Base-by-base conservation (phyloP, 148 eudicot species). In the Silene uniflora region DNA sequence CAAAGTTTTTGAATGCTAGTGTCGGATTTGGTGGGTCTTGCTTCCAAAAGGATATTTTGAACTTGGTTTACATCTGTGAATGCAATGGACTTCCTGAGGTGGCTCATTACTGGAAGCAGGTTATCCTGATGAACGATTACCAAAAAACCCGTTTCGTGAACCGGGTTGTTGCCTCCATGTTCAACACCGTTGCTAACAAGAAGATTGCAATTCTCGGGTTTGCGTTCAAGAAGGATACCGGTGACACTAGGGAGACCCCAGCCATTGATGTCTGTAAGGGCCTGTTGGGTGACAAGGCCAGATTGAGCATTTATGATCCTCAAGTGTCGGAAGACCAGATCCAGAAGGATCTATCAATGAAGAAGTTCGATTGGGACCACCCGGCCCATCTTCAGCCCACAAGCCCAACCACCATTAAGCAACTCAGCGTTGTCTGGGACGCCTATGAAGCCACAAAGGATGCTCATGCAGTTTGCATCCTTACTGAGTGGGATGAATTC, bases 401-500 rank as follows among this genome's bases (percentile, higher is more conserved):
- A 27, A 82, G 84, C 76, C 87, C 90, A 6, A 78, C 77, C 7
- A 71, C 83, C 44, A 72, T 88, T 21, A 78, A 83, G 67, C 79
- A 85, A 65, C 71, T 90, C 0, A 67, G 69, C 0, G 83, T 87
- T 11, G 91, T 84, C 18, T 56, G 82, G 85, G 89, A 88, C 73
- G 90, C 91, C 10, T 90, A 90, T 27, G 76, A 75, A 49, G 94
- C 94, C 3, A 81, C 90, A 32, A 87, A 87, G 72, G 94, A 84
- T 73, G 89, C 94, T 66, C 94, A 90, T 75, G 94, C 83, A 7
- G 22, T 90, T 58, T 88, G 91, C 72, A 81, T 90, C 58, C 71
- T 90, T 35, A 90, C 94, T 0, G 94, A 90, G 81, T 90, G 94
- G 94, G 94, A 90, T 29, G 91, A 88, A 62, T 90, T 90, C 80